Conservation (phyloP, 768 basidiomycete genomes). For the Russula compacta region DNA sequence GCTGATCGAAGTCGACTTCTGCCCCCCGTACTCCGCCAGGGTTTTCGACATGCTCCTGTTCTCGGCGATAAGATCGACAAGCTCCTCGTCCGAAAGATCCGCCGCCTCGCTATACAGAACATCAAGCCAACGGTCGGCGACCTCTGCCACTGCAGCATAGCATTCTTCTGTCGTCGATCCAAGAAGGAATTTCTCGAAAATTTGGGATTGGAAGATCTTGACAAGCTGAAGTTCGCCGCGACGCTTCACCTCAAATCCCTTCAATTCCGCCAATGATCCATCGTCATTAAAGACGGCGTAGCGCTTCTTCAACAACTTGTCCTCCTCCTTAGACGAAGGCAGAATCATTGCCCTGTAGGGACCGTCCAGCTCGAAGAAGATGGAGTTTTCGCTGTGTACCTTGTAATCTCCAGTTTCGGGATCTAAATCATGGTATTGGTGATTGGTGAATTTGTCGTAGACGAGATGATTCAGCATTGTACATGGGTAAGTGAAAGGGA, state of each 20-base stretch:
- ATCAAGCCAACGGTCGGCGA: constrained; percentile 97
- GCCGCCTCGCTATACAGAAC: constrained; percentile 83
- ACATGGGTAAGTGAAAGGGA: constrained; percentile 92
- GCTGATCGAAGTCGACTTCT: constrained; percentile 97
- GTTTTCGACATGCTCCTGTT: constrained; percentile 98
- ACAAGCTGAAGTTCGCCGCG: constrained; percentile 96
- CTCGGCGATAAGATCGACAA: constrained; percentile 97
- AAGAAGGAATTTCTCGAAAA: constrained; percentile 95
- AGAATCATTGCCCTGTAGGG: constrained; percentile 99
- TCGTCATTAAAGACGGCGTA: constrained; percentile 99
- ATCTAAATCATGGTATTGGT: constrained; percentile 94
- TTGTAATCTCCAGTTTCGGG: constrained; percentile 75
- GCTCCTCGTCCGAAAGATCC: constrained; percentile 81
- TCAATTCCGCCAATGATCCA: constrained; percentile 93
- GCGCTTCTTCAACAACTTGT: constrained; percentile 95
- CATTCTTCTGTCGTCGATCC: constrained; percentile 92
- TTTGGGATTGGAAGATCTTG: constrained; percentile 98
- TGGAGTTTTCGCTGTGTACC: constrained; percentile 92
- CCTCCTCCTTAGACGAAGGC: constrained; percentile 98
- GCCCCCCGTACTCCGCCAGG: constrained; percentile 87
- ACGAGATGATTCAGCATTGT: constrained; percentile 99
- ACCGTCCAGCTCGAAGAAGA: constrained; percentile 98
- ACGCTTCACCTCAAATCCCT: constrained; percentile 98
- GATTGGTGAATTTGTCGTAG: constrained; percentile 89
- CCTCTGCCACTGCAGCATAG: constrained; percentile 85